Percentiles rank a stretch among this genome's conserved stretches.
Conservation (phyloP, 148 eudicot genomes). For the Nepenthes gracilis region DNA sequence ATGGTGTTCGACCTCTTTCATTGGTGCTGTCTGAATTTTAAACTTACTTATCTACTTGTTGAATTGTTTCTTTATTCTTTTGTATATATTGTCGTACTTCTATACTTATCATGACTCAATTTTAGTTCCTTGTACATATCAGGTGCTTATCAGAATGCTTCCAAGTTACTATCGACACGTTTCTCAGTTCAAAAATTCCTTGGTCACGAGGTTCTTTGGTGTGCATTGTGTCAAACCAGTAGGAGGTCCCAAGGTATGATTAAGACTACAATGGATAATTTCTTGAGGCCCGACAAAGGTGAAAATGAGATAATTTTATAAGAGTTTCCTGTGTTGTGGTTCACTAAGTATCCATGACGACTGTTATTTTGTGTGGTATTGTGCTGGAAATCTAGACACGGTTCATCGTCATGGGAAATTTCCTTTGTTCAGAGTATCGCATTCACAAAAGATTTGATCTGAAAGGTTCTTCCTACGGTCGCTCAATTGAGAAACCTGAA, state of each 20-base stretch:
- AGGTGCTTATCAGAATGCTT: constrained; percentile 77
- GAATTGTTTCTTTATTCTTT: too few species aligned
- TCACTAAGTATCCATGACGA: not conserved
- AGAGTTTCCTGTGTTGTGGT: not conserved
- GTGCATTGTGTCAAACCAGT: constrained; percentile 62
- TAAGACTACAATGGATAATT: not conserved
- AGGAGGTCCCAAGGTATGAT: constrained; percentile 34
- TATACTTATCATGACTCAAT: not conserved
- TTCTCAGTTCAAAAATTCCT: constrained; percentile 39
- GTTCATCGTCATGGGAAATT: constrained; percentile 92
- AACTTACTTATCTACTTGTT: too few species aligned
- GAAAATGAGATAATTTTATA: too few species aligned
- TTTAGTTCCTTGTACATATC: not conserved
- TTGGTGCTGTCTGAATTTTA: too few species aligned
- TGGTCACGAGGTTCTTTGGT: constrained; percentile 61
- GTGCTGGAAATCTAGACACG: constrained; percentile 40
- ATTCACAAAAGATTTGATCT: constrained; percentile 93
- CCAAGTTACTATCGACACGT: constrained; percentile 62
- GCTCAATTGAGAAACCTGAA: constrained; percentile 69
- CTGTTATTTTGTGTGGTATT: not conserved
- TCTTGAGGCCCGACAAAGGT: not conserved
- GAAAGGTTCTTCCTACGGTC: constrained; percentile 95
- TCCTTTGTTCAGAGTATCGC: constrained; percentile 81
- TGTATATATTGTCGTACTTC: not conserved
- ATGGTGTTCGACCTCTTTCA: not conserved